A percentile compares a stretch with the other conserved stretches of the same genome.
phyloP scores from a whole-genome alignment of 148 eudicot species.

The Heliamphora exappendiculata region DNA sequence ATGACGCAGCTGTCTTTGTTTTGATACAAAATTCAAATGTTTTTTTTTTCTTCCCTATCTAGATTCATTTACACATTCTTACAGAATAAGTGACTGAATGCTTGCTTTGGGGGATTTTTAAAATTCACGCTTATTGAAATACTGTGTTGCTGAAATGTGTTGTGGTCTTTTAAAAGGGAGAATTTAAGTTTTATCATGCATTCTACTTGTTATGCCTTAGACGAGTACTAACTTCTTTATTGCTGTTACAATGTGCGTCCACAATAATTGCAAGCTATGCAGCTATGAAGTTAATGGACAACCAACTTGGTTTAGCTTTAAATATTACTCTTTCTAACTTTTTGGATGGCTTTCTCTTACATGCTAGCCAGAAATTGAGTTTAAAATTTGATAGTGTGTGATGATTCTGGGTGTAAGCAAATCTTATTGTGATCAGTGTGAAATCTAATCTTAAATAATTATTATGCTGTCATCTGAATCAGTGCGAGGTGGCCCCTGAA shows the following conservation, averaged over 20 bases:
- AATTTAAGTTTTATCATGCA: not conserved
- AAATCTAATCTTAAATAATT: not conserved
- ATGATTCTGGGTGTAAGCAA: not conserved
- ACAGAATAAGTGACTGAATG: not conserved
- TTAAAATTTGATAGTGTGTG: not conserved
- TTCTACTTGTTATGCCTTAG: no score
- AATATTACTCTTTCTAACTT: not conserved
- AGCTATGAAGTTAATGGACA: not conserved
- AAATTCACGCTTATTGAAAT: not conserved
- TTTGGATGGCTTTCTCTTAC: not conserved
- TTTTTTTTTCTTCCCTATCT: not conserved
- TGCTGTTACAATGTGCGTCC: not conserved
- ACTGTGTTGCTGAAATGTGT: not conserved
- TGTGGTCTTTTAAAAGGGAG: not conserved
- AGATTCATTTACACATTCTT: not conserved
- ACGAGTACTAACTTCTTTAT: no score
- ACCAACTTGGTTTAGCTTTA: not conserved
- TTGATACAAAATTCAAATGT: no score
- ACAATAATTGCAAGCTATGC: not conserved
- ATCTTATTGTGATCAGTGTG: not conserved
- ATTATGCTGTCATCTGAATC: slow-evolving; percentile 4
- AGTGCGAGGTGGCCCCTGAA: not conserved
- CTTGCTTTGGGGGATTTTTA: not conserved
- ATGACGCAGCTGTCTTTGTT: no score
- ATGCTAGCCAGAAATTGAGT: not conserved